Base-by-base conservation (phyloP, 345 rosid species). In the Reutealis trisperma region DNA sequence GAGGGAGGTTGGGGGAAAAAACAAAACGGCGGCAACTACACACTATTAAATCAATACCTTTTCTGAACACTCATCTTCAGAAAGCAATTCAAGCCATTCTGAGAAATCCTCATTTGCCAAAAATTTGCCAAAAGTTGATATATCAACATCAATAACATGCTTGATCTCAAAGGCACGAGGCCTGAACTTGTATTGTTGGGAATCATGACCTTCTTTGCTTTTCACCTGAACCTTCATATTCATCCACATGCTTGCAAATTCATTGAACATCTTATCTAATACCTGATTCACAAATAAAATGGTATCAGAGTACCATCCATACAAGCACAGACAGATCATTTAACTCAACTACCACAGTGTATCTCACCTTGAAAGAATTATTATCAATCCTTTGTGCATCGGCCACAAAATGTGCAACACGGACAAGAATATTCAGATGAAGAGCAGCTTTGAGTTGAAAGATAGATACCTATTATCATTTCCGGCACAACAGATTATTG, bases 21-120 rank as follows among this genome's bases (percentile, higher is more conserved):
- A 37, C 5, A 37, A 37, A 5, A 37, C 5, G 6, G 5, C 5
- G 41, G 41, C 5, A 37, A 21, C 24, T 60, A 55, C 18, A 84
- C 41, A 66, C 27, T 67, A 67, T 5, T 70, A 73, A 82, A 72
- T 77, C 67, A 70, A 84, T 78, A 91, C 99, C 91, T 63, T 74
- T 65, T 79, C 89, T 70, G 79, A 75, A 70, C 55, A 58, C 81
- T 87, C 96, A 83, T 89, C 93, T 80, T 88, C 92, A 67, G 87
- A 83, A 67, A 90, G 82, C 75, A 91, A 85, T 78, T 90, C 91
- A 76, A 90, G 87, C 97, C 97, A 93, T 75, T 94, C 98, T 55
- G 74, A 67, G 74, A 86, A 90, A 81, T 84, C 91, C 67, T 93
- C 94, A 74, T 78, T 83, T 55, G 88, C 75, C 77, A 90, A 84